Conservation (phyloP, 2,329 filamentous ascomycete species). For the Lasiodiplodia sp. region DNA sequence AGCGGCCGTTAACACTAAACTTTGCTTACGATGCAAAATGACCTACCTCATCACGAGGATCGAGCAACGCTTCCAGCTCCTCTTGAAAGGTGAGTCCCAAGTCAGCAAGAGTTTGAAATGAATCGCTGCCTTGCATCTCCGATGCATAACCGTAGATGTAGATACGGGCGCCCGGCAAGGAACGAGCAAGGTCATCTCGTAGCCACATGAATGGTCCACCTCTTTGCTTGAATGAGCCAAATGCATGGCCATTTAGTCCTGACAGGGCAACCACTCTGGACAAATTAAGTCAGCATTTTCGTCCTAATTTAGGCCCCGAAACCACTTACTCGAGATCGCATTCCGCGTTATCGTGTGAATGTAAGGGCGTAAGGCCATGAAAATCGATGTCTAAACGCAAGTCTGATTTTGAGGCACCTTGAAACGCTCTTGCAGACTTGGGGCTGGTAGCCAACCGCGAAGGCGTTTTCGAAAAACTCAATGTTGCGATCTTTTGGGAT, state of each 20-base stretch:
- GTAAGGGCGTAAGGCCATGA: background rate
- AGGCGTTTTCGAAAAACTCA: too few species aligned
- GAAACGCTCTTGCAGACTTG: too few species aligned
- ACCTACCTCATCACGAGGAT: background rate
- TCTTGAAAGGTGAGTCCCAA: background rate
- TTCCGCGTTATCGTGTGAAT: background rate
- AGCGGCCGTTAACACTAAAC: too few species aligned
- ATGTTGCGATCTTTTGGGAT: too few species aligned
- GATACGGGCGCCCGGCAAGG: constrained; percentile 36
- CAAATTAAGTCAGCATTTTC: background rate
- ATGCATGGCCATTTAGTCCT: constrained; percentile 40
- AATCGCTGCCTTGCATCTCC: background rate
- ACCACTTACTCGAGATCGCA: background rate
- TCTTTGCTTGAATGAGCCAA: constrained; percentile 41
- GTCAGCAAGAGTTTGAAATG: background rate
- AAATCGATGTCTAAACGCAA: background rate
- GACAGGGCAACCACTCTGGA: constrained; percentile 31
- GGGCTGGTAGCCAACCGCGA: too few species aligned
- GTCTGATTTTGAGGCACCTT: too few species aligned
- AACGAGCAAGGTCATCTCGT: constrained; percentile 37
- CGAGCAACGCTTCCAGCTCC: background rate
- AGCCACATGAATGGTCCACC: constrained; percentile 40
- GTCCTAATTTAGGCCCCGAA: too few species aligned
- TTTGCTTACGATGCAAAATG: too few species aligned
- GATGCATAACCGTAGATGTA: constrained; percentile 39